Percentiles rank a stretch among this genome's conserved stretches.
These are phyloP conservation scores for Daphne laureola DNA, from an alignment of 441 rosid genomes.

Conservation along the genomic window DNA sequence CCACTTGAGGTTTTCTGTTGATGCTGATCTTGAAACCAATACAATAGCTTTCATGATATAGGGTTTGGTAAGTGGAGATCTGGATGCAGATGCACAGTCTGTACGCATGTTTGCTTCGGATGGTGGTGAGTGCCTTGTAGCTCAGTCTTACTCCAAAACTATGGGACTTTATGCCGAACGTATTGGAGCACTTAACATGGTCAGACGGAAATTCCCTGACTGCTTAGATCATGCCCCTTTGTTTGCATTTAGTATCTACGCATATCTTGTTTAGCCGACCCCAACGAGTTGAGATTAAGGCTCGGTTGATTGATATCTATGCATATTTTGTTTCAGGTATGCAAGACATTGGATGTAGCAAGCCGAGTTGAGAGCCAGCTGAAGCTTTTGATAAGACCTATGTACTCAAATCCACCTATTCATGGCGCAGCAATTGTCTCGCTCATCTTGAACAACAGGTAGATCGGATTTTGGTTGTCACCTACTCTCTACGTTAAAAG, in stretches of 20 bases:
- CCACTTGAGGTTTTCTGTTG: constrained; percentile 2
- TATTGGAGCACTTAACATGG: constrained; percentile 94
- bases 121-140: constrained; percentile 80
- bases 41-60: constrained; percentile 12
- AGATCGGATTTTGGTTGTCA: background rate
- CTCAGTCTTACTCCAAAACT: constrained; percentile 94
- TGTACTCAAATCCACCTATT: constrained; percentile 92
- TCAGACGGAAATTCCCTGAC: constrained; percentile 24
- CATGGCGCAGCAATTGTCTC: constrained; percentile 95
- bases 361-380: constrained; percentile 85
- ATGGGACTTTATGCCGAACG: constrained; percentile 98
- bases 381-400: constrained; percentile 82
- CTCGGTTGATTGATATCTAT: too few species aligned
- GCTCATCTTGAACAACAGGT: constrained; percentile 57
- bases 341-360: constrained; percentile 80
- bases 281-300: too few species aligned
- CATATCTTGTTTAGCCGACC: too few species aligned
- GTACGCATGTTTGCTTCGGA: constrained; percentile 90
- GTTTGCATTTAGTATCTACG: constrained; percentile 2
- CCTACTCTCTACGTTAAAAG: too few species aligned
- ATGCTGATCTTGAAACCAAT: background rate
- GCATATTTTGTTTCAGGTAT: constrained; percentile 38
- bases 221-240: background rate
- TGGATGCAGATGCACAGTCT: constrained; percentile 79
- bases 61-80: constrained; percentile 94